Conservation (phyloP, 2,329 filamentous ascomycete species). For the Claviceps sp. region DNA sequence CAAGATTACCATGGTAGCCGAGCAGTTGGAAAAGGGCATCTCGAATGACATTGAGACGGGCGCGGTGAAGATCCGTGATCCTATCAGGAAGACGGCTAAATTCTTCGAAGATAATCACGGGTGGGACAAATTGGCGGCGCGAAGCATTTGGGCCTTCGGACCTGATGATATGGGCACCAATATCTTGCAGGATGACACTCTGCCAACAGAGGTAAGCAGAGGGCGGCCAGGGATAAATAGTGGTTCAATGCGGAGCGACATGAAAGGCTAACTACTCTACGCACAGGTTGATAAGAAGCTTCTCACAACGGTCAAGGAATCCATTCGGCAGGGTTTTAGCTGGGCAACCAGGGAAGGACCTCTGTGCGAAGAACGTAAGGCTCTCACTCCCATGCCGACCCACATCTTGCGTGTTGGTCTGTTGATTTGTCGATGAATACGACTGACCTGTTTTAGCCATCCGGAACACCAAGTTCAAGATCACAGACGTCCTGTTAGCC, state of each 20-base stretch:
- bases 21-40: constrained; percentile 89
- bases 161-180: constrained; percentile 92
- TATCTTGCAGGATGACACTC: constrained; percentile 90
- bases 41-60: constrained; percentile 89
- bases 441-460: constrained; percentile 46
- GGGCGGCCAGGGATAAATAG: too few relatives aligned
- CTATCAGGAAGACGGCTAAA: constrained; percentile 82
- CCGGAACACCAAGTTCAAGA: constrained; percentile 93
- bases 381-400: constrained; percentile 12
- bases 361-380: constrained; percentile 87
- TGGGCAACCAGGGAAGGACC: constrained; percentile 95
- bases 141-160: constrained; percentile 97
- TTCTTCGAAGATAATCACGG: constrained; percentile 97
- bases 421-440: not conserved
- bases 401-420: not conserved
- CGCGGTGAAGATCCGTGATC: constrained; percentile 81
- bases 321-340: constrained; percentile 87
- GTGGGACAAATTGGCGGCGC: constrained; percentile 86
- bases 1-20: constrained; percentile 96
- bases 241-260: not conserved
- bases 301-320: constrained; percentile 76
- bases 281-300: constrained; percentile 76
- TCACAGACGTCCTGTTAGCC: constrained; percentile 80
- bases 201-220: constrained; percentile 62
- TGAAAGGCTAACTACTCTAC: not conserved